Percentiles rank a stretch among this genome's conserved stretches.
phyloP scores from a whole-genome alignment of 2,329 filamentous ascomycete species.

The Cytospora chrysosperma region DNA sequence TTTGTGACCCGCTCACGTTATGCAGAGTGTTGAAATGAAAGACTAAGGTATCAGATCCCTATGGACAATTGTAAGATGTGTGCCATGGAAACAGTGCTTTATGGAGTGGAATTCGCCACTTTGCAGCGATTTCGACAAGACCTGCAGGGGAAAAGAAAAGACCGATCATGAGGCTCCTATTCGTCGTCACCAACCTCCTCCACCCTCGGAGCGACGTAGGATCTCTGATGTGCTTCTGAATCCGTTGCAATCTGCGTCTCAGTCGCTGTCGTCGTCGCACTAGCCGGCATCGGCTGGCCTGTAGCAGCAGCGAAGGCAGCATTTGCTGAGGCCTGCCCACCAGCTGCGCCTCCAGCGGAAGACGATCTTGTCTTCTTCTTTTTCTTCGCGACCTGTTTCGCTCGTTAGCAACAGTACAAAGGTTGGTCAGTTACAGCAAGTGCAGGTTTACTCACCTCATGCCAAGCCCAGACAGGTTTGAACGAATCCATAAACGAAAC shows the following conservation, averaged over 20 bases:
- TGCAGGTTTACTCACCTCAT: slow-evolving; percentile 65
- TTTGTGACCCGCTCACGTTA: not conserved
- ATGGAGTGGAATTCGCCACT: not conserved
- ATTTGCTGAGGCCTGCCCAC: slow-evolving; percentile 37
- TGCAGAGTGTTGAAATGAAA: not conserved
- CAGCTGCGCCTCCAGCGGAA: slow-evolving; percentile 27
- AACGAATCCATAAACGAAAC: slow-evolving; percentile 98
- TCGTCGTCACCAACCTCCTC: slow-evolving; percentile 38
- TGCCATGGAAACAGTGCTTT: not conserved
- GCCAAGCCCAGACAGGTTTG: slow-evolving; percentile 95
- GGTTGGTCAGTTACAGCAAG: not conserved
- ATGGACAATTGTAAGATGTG: not conserved
- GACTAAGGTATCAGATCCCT: not conserved
- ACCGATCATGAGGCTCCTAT: slow-evolving; percentile 18
- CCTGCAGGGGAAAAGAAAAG: not conserved
- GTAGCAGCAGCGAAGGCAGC: slow-evolving; percentile 49
- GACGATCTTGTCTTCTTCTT: slow-evolving; percentile 51
- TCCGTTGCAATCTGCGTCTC: slow-evolving; percentile 51
- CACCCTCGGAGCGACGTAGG: slow-evolving; percentile 44
- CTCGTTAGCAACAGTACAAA: not conserved
- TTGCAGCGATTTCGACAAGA: not conserved
- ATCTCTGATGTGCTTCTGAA: slow-evolving; percentile 39
- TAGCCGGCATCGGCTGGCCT: slow-evolving; percentile 51
- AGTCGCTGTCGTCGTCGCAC: slow-evolving; percentile 57
- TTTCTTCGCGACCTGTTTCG: slow-evolving; percentile 49